Base-by-base conservation (phyloP, 2,329 filamentous ascomycete species). In the Pseudogymnoascus sp. region DNA sequence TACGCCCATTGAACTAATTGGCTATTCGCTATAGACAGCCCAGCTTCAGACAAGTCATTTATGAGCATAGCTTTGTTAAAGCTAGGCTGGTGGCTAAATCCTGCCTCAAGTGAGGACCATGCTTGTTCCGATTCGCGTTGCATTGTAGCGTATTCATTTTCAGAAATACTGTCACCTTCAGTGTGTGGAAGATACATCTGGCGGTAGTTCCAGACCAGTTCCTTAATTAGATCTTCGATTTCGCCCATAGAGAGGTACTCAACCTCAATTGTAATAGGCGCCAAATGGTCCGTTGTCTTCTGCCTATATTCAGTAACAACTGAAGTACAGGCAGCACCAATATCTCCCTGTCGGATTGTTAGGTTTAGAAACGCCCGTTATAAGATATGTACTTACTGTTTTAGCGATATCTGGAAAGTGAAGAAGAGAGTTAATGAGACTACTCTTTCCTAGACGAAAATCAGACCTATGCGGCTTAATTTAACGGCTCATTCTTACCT, bases 91-190 rank as follows among this genome's bases (percentile, higher is more conserved):
- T 75, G 71, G 7, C 67, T 63, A 65, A 75, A 71, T 59, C 76
- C 70, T 58, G 76, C 68, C 61, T 72, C 60, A 26, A 77, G 61
- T 66, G 76, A 67, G 68, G 69, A 69, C 78, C 79, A 63, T 72
- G 80, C 69, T 74, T 83, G 65, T n/a, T 68, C 69, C 0, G 74
- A 74, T 61, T 73, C 68, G 21, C 66, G 61, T 61, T 68, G 64
- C 21, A 67, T 71, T 3, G 63, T 63, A 29, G 61, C 64, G 60
- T 73, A 73, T 3, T 74, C 71, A 8, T 67, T 64, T 8, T 64
- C 63, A 3, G 66, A 63, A 1, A 67, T 69, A 0, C 63, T 52
- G 14, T 68, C 61, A 7, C 66, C 67, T 35, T 70, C 66, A 3
- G 69, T 63, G 0, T 61, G 62, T 1, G 68, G 68, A 19, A 72